Base-by-base conservation (phyloP, 2,329 filamentous ascomycete species). In the Westerdykella sp. region DNA sequence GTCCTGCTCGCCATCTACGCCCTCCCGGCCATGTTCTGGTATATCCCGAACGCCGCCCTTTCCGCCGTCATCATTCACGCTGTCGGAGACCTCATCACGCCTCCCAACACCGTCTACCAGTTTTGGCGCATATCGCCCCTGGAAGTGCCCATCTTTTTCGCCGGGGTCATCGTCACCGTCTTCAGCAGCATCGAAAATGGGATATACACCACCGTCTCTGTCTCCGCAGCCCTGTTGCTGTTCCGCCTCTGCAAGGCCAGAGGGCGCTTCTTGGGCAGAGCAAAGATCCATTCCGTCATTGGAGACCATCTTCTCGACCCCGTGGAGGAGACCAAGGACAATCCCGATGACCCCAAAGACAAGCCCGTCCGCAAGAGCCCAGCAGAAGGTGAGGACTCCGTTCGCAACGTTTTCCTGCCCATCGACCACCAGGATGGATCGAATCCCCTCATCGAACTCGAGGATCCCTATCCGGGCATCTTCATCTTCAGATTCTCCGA, bases 401-500 rank as follows among this genome's bases (percentile, higher is more conserved):
- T 76, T 6, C 81, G 91, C 36, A 89, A 87, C 51, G 79, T 95
- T 23, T 98, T 93, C 75, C 69, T 97, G 21, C 93, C 93, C 0
- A 76, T 96, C 42, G 83, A 88, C 55, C 89, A 95, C 63, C 74
- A 76, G 12, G 91, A 97, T 61, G 91, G 93, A 32, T 89, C 87
- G 3, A 97, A 97, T 65, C 91, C 91, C 0, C 76, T 84, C 23
- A 77, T 97, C 34, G 76, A 84, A 12, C 73, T 95, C 6, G 76
- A 86, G 47, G 81, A 81, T 44, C 90, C 93, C 1, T 88, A 93
- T 57, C 91, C 91, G 1, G 93, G 93, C 40, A 79, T 98, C 56
- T 96, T 97, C 70, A 95, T 98, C 60, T 97, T 96, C 72, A 82
- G 91, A 35, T 96, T 98, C 68, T 85, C 87, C 0, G 91, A 97